Conservation (phyloP, 352 stramenopile genomes). For the Blastocystis sp. region DNA sequence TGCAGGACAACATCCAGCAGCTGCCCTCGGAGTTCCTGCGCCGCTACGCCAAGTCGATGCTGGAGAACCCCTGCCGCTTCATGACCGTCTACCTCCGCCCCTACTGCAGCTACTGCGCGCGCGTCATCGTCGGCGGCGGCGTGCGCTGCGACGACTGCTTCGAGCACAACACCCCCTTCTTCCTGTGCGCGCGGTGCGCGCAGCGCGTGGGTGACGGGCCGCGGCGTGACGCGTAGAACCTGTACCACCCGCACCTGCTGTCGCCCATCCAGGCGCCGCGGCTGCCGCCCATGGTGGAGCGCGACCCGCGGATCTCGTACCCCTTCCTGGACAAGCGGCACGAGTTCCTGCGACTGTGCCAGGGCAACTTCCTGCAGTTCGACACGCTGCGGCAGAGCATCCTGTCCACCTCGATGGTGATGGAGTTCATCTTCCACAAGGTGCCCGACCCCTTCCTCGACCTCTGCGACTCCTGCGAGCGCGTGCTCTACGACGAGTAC, state of each 20-base stretch:
- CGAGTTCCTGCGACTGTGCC: conserved; percentile 52
- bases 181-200: conserved; percentile 19
- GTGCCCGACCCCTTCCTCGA: conserved; percentile 48
- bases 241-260: conserved; percentile 24
- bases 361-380: conserved; percentile 66
- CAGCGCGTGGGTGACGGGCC: not conserved
- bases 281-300: not conserved
- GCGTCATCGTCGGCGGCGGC: not conserved
- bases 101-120: conserved; percentile 25
- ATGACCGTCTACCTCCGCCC: conserved; percentile 54
- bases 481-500: conserved; percentile 52
- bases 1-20: conserved; percentile 47
- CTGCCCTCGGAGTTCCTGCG: conserved; percentile 46
- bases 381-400: conserved; percentile 44
- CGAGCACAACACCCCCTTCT: conserved; percentile 37
- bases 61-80: conserved; percentile 54
- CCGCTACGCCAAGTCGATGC: conserved; percentile 61
- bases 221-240: not conserved
- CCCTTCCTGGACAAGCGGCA: conserved; percentile 56
- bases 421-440: conserved; percentile 65
- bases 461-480: conserved; percentile 54
- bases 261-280: not conserved
- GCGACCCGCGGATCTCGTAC: conserved; percentile 30
- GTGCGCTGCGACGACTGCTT: conserved; percentile 38
- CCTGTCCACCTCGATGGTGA: conserved; percentile 52